These are phyloP conservation scores for Gloeopeniophorella convolvens DNA, from an alignment of 768 basidiomycete genomes.

Conservation along the genomic window DNA sequence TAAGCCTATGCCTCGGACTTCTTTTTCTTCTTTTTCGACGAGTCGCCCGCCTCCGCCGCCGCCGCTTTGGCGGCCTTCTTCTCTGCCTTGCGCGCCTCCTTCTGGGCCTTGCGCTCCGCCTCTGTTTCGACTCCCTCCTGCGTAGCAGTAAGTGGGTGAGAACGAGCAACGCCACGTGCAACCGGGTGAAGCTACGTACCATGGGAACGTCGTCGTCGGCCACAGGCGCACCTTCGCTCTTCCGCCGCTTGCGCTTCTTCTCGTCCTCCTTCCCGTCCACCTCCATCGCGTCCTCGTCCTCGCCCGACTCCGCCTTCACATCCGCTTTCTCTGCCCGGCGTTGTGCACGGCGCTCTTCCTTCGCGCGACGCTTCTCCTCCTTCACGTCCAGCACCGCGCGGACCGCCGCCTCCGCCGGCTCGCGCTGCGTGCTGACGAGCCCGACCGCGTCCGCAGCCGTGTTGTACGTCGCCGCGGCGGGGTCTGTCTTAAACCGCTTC, in stretches of 20 bases:
- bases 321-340: conserved; percentile 47
- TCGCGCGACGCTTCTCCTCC: conserved; percentile 77
- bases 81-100: conserved; percentile 72
- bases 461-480: conserved; percentile 81
- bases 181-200: conserved; percentile 2
- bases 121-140: conserved; percentile 61
- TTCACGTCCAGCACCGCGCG: conserved; percentile 75
- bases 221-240: conserved; percentile 18
- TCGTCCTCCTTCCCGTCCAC: conserved; percentile 35
- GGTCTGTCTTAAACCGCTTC: conserved; percentile 71
- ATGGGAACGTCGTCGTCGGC: conserved; percentile 21
- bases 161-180: too few species aligned
- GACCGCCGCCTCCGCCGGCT: conserved; percentile 69
- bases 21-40: conserved; percentile 56
- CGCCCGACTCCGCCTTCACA: conserved; percentile 31
- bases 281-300: conserved; percentile 35
- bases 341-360: conserved; percentile 73
- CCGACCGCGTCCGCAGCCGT: conserved; percentile 75
- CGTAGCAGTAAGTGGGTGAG: too few species aligned
- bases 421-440: conserved; percentile 80
- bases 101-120: conserved; percentile 75
- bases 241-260: conserved; percentile 36
- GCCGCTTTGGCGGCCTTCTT: conserved; percentile 59
- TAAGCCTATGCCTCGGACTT: conserved; percentile 27
- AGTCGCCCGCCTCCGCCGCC: conserved; percentile 36